These are phyloP conservation scores for Blepharisma stoltei DNA, from an alignment of 73 alveolate genomes.

Conservation along the genomic window DNA sequence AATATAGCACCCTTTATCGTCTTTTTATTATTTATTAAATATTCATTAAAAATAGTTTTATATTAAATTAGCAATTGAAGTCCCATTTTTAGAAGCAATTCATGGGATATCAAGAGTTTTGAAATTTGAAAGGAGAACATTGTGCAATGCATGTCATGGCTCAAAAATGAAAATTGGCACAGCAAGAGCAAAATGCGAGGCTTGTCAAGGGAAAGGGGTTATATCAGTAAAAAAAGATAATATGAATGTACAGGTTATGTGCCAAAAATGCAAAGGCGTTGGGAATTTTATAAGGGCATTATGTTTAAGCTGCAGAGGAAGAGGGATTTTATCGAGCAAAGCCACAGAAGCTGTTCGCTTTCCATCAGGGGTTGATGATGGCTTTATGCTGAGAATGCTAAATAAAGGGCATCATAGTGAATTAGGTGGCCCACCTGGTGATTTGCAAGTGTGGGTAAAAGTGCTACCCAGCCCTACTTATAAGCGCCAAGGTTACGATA, in stretches of 20 bases:
- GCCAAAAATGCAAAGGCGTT: slow-evolving; percentile 59
- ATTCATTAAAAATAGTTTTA: no score
- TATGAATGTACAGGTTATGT: slow-evolving; percentile 61
- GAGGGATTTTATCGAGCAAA: slow-evolving; percentile 40
- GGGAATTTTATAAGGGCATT: slow-evolving; percentile 29
- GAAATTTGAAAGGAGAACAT: slow-evolving; percentile 48
- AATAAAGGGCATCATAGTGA: slow-evolving; percentile 70
- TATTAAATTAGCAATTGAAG: slow-evolving; percentile 56
- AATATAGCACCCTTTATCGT: no score
- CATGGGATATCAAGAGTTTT: slow-evolving; percentile 62
- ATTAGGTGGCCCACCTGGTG: slow-evolving; percentile 77
- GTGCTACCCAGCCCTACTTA: slow-evolving; percentile 65
- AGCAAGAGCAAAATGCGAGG: slow-evolving; percentile 60
- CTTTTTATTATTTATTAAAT: no score
- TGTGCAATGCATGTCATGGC: slow-evolving; percentile 74
- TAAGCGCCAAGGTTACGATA: slow-evolving; percentile 74
- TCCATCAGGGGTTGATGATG: slow-evolving; percentile 82
- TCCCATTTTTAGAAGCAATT: slow-evolving; percentile 72
- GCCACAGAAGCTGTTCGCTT: slow-evolving; percentile 60
- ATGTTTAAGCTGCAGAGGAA: slow-evolving; percentile 32
- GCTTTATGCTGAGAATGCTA: slow-evolving; percentile 60
- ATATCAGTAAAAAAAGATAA: slow-evolving; percentile 59
- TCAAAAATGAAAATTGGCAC: slow-evolving; percentile 74
- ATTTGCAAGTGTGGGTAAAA: slow-evolving; percentile 53
- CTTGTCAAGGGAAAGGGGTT: slow-evolving; percentile 79